phyloP scores from a whole-genome alignment of 2,329 filamentous ascomycete genomes.

The Xylariaceae sp. region DNA sequence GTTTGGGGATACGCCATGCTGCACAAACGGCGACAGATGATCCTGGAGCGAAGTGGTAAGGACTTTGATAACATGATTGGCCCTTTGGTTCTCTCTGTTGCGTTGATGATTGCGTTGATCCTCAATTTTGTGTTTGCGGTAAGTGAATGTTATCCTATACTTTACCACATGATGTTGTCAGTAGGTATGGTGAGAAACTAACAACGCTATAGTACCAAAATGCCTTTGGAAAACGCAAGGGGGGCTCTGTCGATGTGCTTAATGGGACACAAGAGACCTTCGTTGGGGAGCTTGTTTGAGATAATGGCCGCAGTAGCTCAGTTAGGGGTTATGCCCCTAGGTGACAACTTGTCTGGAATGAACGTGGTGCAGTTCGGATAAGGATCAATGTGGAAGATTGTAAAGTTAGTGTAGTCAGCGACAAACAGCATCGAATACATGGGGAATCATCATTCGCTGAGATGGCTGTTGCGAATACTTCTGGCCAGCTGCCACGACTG shows the following conservation, averaged over 20 bases:
- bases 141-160: no score
- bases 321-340: slow-evolving; percentile 4
- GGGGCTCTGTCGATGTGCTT: neutral
- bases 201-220: slow-evolving; percentile 30
- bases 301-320: neutral
- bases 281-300: slow-evolving; percentile 20
- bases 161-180: no score
- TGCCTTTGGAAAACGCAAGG: slow-evolving; percentile 21
- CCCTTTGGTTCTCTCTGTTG: slow-evolving; percentile 76
- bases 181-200: no score
- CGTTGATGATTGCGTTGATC: slow-evolving; percentile 72
- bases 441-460: no score
- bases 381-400: no score
- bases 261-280: slow-evolving; percentile 20
- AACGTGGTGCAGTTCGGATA: no score
- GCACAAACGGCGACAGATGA: slow-evolving; percentile 70
- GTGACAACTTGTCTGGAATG: neutral
- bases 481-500: no score
- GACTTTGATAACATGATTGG: slow-evolving; percentile 90
- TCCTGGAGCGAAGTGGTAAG: slow-evolving; percentile 78
- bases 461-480: no score
- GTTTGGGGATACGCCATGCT: slow-evolving; percentile 87
- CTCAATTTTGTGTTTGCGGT: slow-evolving; percentile 90
- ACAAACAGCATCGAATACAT: no score
- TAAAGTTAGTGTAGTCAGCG: no score